These are phyloP conservation scores for Aspergillus bombycis DNA, from an alignment of 2,329 filamentous ascomycete species.

Conservation along the genomic window DNA sequence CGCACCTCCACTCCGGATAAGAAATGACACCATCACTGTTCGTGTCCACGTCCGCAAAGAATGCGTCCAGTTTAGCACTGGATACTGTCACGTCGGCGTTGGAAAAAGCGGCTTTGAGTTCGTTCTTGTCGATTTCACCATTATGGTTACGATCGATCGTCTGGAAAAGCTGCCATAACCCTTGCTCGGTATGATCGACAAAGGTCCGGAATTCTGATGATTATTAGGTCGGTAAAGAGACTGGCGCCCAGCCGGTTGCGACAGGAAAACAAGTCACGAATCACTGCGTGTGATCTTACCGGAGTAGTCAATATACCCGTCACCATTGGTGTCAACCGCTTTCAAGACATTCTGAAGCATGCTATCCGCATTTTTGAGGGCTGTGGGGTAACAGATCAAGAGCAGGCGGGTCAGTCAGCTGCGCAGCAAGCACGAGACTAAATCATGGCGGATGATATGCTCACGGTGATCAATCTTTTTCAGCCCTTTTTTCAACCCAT, in stretches of 20 bases:
- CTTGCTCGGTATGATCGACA: slow-evolving; percentile 81
- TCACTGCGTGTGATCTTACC: slow-evolving; percentile 57
- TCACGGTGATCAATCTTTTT: slow-evolving; percentile 89
- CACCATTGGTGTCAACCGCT: slow-evolving; percentile 81
- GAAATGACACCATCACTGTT: slow-evolving; percentile 86
- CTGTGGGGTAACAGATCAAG: slow-evolving; percentile 42
- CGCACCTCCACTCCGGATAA: slow-evolving; percentile 96
- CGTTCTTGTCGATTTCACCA: slow-evolving; percentile 82
- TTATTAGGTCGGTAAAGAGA: slow-evolving; percentile 26
- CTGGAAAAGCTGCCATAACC: slow-evolving; percentile 80
- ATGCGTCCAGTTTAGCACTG: slow-evolving; percentile 74
- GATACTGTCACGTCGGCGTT: slow-evolving; percentile 78
- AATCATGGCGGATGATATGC: slow-evolving; percentile 35
- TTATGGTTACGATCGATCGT: slow-evolving; percentile 85
- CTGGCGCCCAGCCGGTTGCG: slow-evolving; percentile 22
- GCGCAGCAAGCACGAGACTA: slow-evolving; percentile 23
- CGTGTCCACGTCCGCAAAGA: slow-evolving; percentile 87
- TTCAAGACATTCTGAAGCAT: slow-evolving; percentile 80
- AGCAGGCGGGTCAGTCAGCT: slow-evolving; percentile 27
- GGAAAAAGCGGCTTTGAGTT: slow-evolving; percentile 78
- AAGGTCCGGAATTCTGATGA: slow-evolving; percentile 82
- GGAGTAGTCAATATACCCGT: slow-evolving; percentile 88
- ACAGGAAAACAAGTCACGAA: slow-evolving; percentile 15
- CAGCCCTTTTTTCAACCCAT: slow-evolving; percentile 81
- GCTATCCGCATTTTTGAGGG: slow-evolving; percentile 87